phyloP scores from a whole-genome alignment of 805 yeast genomes.

The Candida nitratophila region DNA sequence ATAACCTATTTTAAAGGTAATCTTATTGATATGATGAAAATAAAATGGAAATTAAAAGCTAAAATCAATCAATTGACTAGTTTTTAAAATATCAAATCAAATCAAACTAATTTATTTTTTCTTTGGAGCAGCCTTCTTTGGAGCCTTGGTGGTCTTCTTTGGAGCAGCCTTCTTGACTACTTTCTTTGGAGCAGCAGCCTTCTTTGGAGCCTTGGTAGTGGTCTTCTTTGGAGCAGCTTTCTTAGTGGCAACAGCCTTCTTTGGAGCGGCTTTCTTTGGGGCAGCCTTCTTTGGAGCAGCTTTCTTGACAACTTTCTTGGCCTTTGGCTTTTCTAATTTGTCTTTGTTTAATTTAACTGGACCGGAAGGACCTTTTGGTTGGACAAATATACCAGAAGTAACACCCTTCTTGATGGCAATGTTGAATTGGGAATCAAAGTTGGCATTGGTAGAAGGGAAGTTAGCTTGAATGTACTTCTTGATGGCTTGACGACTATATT shows the following conservation, averaged over 20 bases:
- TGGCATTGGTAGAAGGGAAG: constrained; percentile 49
- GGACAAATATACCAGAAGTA: constrained; percentile 63
- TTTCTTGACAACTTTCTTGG: constrained; percentile 25
- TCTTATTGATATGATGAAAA: no score
- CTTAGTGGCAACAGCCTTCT: constrained; percentile 19
- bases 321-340: constrained; percentile 21
- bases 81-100: no score
- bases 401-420: constrained; percentile 77
- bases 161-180: constrained; percentile 23
- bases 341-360: constrained; percentile 63
- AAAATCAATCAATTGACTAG: no score
- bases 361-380: constrained; percentile 89
- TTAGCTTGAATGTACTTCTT: constrained; percentile 73
- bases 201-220: constrained; percentile 12
- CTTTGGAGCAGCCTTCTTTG: constrained; percentile 17
- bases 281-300: constrained; percentile 22
- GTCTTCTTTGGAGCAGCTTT: constrained; percentile 27
- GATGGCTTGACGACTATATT: constrained; percentile 68
- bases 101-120: constrained; percentile 9
- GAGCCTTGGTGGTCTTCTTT: constrained; percentile 21
- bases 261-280: constrained; percentile 15
- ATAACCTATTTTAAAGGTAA: no score
- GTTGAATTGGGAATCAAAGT: constrained; percentile 73
- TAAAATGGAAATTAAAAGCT: no score
- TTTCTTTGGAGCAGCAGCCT: no score